Evolutionary conservation across 208 protist species (phyloP).

Genomic region (Angomonas deanei): DNA sequence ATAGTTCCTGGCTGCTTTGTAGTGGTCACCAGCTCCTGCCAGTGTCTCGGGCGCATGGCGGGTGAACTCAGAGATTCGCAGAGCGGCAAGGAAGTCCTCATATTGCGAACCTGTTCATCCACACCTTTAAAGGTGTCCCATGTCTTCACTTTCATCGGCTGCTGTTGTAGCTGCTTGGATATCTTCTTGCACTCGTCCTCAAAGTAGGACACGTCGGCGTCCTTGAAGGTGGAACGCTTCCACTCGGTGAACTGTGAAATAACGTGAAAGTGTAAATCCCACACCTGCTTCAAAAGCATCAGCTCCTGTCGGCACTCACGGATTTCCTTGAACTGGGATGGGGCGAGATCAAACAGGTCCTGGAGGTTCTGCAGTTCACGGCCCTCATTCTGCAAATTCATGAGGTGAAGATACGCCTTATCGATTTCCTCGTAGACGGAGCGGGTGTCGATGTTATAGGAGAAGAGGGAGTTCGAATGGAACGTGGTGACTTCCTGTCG

Average conservation of each 20-base stretch:
- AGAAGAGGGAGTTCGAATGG: constrained; percentile 80
- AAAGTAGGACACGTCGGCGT: constrained; percentile 88
- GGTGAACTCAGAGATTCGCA: constrained; percentile 91
- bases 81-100: constrained; percentile 91
- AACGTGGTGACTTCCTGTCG: constrained; percentile 75
- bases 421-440: constrained; percentile 87
- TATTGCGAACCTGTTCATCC: constrained; percentile 92
- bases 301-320: constrained; percentile 88
- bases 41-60: constrained; percentile 95
- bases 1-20: constrained; percentile 89
- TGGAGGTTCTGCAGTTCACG: constrained; percentile 88
- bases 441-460: constrained; percentile 65
- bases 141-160: constrained; percentile 92
- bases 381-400: constrained; percentile 84
- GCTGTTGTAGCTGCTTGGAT: constrained; percentile 89
- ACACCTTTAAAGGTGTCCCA: constrained; percentile 93
- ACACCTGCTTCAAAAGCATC: constrained; percentile 91
- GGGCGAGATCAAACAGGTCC: constrained; percentile 93
- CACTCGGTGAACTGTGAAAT: constrained; percentile 91
- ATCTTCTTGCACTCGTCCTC: constrained; percentile 94
- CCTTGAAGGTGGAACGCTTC: constrained; percentile 93
- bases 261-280: constrained; percentile 92
- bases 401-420: constrained; percentile 68
- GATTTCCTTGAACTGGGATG: constrained; percentile 91
- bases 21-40: constrained; percentile 92